Conservation (phyloP, 2,329 filamentous ascomycete species). For the Apiospora kogelbergensis region DNA sequence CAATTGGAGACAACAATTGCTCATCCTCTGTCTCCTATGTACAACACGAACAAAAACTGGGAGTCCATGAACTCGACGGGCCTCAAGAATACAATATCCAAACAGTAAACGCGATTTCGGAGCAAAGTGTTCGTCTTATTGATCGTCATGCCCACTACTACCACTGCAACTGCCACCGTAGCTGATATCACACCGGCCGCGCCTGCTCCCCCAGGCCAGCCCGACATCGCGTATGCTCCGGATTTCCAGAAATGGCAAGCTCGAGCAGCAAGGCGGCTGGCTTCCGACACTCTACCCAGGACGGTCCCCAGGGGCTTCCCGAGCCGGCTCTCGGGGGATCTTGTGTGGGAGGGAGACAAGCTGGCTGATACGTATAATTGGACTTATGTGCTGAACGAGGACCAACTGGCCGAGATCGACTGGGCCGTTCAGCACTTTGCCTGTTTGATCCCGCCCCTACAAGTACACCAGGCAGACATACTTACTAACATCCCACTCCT, state of each 20-base stretch:
- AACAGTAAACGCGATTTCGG: slow-evolving; percentile 10
- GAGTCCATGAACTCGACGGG: background rate
- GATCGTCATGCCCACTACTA: slow-evolving; percentile 10
- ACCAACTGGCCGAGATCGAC: slow-evolving; percentile 51
- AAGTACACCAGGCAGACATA: background rate
- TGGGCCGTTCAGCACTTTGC: slow-evolving; percentile 42
- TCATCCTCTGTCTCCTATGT: background rate
- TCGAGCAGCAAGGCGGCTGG: slow-evolving; percentile 44
- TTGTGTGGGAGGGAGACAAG: slow-evolving; percentile 58
- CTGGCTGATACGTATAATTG: slow-evolving; percentile 50
- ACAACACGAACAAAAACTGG: background rate
- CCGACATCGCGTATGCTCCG: slow-evolving; percentile 59
- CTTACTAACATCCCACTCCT: background rate
- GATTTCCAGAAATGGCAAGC: slow-evolving; percentile 53
- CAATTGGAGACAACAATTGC: slow-evolving; percentile 26
- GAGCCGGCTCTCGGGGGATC: slow-evolving; percentile 41
- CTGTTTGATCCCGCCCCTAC: slow-evolving; percentile 26
- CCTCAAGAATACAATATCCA: background rate
- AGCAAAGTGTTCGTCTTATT: slow-evolving; percentile 11
- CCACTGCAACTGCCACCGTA: slow-evolving; percentile 21
- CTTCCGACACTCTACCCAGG: slow-evolving; percentile 38
- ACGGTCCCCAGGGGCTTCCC: slow-evolving; percentile 53
- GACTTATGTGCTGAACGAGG: slow-evolving; percentile 47
- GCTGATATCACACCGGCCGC: slow-evolving; percentile 21
- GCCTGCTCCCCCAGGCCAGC: slow-evolving; percentile 43